Conservation (phyloP, 306 rosid genomes). For the Datisca glomerata region DNA sequence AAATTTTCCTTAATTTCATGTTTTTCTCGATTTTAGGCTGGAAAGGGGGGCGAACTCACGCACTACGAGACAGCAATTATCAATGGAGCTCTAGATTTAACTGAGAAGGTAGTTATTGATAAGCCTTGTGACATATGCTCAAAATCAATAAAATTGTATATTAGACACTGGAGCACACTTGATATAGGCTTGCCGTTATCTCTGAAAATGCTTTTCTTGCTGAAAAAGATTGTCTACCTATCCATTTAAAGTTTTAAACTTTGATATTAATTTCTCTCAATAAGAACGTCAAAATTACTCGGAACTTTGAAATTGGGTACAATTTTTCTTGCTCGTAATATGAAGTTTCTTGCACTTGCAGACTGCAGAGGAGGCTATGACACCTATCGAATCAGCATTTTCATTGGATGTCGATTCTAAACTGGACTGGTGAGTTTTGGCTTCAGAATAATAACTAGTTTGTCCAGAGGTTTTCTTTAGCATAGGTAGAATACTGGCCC, state of each 20-base stretch:
- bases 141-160: no score
- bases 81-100: constrained; percentile 91
- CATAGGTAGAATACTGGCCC: no score
- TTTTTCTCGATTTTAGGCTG: constrained; percentile 37
- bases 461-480: no score
- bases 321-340: background rate
- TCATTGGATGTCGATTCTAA: constrained; percentile 87
- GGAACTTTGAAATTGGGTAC: background rate
- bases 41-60: constrained; percentile 97
- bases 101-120: constrained; percentile 55
- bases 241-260: background rate
- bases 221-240: background rate
- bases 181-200: no score
- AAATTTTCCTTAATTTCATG: background rate
- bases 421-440: constrained; percentile 87
- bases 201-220: no score
- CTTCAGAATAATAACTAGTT: no score
- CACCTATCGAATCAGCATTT: constrained; percentile 92
- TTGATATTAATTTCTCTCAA: background rate
- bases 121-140: background rate
- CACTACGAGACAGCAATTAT: constrained; percentile 93
- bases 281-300: background rate
- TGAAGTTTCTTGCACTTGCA: constrained; percentile 10
- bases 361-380: constrained; percentile 98
- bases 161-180: no score